phyloP scores from a whole-genome alignment of 2,329 filamentous ascomycete genomes.

The Tolypocladium ophioglossoides region DNA sequence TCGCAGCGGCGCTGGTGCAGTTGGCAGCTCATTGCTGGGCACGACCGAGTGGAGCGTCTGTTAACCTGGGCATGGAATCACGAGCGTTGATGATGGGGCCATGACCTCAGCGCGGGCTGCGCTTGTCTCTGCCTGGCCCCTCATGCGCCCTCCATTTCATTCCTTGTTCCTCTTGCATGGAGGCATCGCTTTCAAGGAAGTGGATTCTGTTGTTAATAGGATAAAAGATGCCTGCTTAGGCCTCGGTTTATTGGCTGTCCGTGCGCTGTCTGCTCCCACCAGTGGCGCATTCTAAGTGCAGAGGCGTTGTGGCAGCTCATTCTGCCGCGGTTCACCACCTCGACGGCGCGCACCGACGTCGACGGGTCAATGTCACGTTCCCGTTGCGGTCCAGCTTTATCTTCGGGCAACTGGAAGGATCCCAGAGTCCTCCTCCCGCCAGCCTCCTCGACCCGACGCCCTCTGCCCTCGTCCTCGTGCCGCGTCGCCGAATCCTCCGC shows the following conservation, averaged over 20 bases:
- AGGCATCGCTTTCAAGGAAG: too few relatives aligned
- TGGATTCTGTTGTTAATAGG: too few relatives aligned
- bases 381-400: not conserved
- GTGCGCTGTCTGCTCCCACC: not conserved
- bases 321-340: conserved; percentile 8
- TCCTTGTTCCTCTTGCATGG: too few relatives aligned
- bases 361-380: too few relatives aligned
- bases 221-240: not conserved
- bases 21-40: too few relatives aligned
- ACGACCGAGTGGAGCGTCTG: too few relatives aligned
- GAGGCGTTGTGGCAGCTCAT: not conserved
- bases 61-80: too few relatives aligned
- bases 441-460: not conserved
- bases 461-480: not conserved
- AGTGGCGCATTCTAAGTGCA: not conserved
- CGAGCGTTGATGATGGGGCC: too few relatives aligned
- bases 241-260: not conserved
- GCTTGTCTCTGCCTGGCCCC: too few relatives aligned
- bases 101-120: too few relatives aligned
- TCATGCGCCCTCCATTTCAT: too few relatives aligned
- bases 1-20: too few relatives aligned
- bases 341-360: not conserved
- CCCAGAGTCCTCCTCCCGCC: not conserved
- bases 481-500: not conserved
- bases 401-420: not conserved